Base-by-base conservation (phyloP, 108 stramenopile species). In the Craspedostauros australis region DNA sequence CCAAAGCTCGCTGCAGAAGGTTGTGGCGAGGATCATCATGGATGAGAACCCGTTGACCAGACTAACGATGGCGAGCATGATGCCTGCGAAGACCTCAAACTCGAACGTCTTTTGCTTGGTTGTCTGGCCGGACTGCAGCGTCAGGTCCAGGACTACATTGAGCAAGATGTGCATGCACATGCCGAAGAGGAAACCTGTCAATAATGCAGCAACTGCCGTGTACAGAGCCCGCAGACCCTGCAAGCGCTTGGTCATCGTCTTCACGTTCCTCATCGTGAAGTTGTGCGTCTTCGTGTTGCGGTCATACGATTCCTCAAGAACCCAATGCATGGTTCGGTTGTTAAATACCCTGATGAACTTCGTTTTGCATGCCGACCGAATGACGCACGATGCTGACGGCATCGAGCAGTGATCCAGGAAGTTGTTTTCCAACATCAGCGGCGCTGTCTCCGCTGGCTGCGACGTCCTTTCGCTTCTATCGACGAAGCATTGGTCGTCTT, bases 331-430 rank as follows among this genome's bases (percentile, higher is more conserved):
- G 15, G 72, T 25, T 5, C 49, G 63, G 1, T 49, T 62, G 28
- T 64, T 62, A 16, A 75, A 60, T 0, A 80, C 47, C 14, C 58
- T 32, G 5, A 47, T 68, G n/a, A 55, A 60, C 14, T 62, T 51
- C 7, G 52, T 46, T 5, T 34, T 41, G 44, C 62, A 50, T 46
- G 63, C 45, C 45, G 62, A 75, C 19, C 59, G 65, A 21, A 80
- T 42, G 12, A 46, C 68, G 11, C 59, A 55, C 1, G 68, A 66
- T 14, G 74, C 71, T 19, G 60, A 45, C 12, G 66, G 51, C 14
- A 80, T 47, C 9, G 66, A 59, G 41, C 68, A 75, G 41, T 80
- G 73, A 44, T 72, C 72, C n/a, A n/a, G n/a, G n/a, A n/a, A n/a
- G n/a, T n/a, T n/a, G n/a, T n/a, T n/a, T n/a, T n/a, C n/a, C n/a